Base-by-base conservation (phyloP, 495 filamentous ascomycete species). In the Xanthoparmelia taractica region DNA sequence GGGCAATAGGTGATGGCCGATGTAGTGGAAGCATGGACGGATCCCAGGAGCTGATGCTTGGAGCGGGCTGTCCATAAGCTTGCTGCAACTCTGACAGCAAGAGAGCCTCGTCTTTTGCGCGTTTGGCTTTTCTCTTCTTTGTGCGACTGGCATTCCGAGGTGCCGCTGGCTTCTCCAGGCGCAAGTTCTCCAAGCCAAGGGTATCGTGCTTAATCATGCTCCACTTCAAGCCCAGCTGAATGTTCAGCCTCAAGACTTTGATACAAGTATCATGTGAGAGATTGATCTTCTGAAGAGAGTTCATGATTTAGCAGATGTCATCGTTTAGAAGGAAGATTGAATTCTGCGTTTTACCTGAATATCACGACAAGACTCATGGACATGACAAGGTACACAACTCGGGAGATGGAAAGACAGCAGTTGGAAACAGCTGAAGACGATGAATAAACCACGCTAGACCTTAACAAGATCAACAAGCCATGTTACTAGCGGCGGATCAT, bases 121-220 rank as follows among this genome's bases (percentile, higher is more conserved):
- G 17, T 20, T 18, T 23, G 33, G 17, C 41, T 33, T 40, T 65
- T 3, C 23, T 29, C 40, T 38, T 60, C 4, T 61, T 58, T 13
- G 23, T 15, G 23, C 45, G 63, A 33, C 57, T 57, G 31, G 34
- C 50, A 37, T 60, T 58, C 17, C 29, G 41, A 31, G 37, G 36
- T 56, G 57, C 48, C 40, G 33, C 47, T 40, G 36, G 17, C 25
- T 50, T 43, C 20, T 61, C 55, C 12, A 66, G 59, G 17, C 15
- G 34, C 43, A 66, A 54, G 29, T 36, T 33, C 29, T 58, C 65
- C 31, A 66, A 38, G 34, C 25, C 56, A n/a, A 66, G 60, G 37
- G 64, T 62, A 36, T 57, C 59, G n/a, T 66, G 55, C 20, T 18
- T 40, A 8, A 63, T 59, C 64, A 65, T 65, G 57, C 37, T 41